A percentile compares a stretch with the other conserved stretches of the same genome.
Evolutionary conservation across 176 grass and related monocot genomes (phyloP).

Genomic region (Carex cristatella): DNA sequence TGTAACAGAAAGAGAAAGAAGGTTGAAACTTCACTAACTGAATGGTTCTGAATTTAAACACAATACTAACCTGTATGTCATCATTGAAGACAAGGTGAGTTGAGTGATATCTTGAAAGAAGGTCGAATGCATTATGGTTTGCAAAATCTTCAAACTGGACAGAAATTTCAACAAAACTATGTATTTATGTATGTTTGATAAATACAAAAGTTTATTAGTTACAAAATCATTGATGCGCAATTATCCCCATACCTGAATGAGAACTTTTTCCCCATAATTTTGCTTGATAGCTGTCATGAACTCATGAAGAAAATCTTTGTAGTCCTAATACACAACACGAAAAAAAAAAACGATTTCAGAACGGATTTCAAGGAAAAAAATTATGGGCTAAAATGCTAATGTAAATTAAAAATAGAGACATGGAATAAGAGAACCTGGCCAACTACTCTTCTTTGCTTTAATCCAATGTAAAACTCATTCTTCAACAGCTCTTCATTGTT

Average conservation of each 20-base stretch:
- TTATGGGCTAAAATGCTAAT: not conserved
- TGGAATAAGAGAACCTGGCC: constrained; percentile 46
- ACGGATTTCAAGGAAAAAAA: not conserved
- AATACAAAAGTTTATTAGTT: not conserved
- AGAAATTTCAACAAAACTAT: not conserved
- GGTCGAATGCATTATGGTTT: constrained; percentile 87
- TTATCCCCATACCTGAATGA: constrained; percentile 60
- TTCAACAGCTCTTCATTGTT: constrained; percentile 87
- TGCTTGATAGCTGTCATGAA: constrained; percentile 87
- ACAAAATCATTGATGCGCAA: not conserved
- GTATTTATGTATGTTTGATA: not conserved
- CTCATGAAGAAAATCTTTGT: constrained; percentile 65
- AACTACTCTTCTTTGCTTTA: constrained; percentile 64
- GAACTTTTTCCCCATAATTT: constrained; percentile 85
- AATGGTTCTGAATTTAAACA: not conserved
- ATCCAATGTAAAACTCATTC: constrained; percentile 85
- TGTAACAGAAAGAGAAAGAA: not conserved
- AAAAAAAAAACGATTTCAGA: not conserved
- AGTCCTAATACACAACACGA: constrained; percentile 47
- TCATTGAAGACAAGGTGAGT: constrained; percentile 96
- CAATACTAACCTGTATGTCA: constrained; percentile 75
- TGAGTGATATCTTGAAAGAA: constrained; percentile 70
- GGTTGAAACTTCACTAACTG: not conserved
- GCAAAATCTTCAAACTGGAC: constrained; percentile 86
- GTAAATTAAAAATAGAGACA: not conserved